phyloP scores from a whole-genome alignment of 106 monocot genomes.

The Dendrobium huoshanense region DNA sequence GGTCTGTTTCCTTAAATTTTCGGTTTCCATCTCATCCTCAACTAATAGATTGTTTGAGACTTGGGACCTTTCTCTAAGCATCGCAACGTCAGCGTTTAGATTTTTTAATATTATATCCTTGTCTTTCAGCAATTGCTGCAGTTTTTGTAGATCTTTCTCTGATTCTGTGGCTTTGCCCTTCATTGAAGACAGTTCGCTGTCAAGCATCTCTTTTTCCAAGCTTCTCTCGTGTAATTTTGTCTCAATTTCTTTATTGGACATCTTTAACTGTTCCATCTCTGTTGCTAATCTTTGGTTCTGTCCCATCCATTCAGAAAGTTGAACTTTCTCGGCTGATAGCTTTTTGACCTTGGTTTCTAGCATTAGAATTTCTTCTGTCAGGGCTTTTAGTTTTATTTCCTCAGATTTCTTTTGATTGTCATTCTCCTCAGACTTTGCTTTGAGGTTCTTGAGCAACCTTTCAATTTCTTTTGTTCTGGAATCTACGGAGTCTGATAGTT shows the following conservation, averaged over 20 bases:
- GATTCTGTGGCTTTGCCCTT: constrained; percentile 27
- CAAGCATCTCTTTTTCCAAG: constrained; percentile 33
- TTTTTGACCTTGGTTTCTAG: constrained; percentile 39
- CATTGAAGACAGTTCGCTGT: constrained; percentile 24
- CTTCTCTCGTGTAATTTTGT: constrained; percentile 20
- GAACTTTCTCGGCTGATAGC: constrained; percentile 34
- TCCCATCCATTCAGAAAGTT: constrained; percentile 30
- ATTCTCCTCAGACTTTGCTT: constrained; percentile 40
- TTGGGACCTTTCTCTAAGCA: constrained; percentile 25
- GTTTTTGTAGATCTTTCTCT: constrained; percentile 27
- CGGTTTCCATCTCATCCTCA: constrained; percentile 40
- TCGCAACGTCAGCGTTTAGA: constrained; percentile 35
- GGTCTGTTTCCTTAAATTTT: constrained; percentile 38
- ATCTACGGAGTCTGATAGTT: constrained; percentile 37
- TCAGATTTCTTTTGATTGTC: constrained; percentile 41
- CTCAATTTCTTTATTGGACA: constrained; percentile 25
- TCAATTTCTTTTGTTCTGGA: constrained; percentile 61
- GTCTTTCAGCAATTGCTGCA: constrained; percentile 26
- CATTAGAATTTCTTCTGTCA: constrained; percentile 36
- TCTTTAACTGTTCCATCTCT: constrained; percentile 29
- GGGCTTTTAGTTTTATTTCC: constrained; percentile 27
- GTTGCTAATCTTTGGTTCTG: constrained; percentile 21
- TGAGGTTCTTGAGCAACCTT: constrained; percentile 38
- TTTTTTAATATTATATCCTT: constrained; percentile 34
- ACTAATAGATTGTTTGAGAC: constrained; percentile 30